A percentile compares a stretch with the other conserved stretches of the same genome.
phyloP scores from a whole-genome alignment of 192 early-diverging fungal genomes.

The Backusella psychrophila region DNA sequence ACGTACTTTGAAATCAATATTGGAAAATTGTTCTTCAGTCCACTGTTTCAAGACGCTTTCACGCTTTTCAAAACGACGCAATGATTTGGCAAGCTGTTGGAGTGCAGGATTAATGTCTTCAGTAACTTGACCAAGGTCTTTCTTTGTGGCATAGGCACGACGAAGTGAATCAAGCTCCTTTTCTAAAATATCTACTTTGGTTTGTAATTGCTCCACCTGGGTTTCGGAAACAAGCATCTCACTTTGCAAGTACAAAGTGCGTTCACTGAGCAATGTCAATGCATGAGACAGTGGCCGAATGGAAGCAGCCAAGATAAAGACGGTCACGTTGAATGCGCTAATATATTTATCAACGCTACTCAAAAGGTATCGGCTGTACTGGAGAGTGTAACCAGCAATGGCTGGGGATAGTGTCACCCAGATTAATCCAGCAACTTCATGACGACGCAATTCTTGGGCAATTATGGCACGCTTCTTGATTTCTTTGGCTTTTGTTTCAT shows the following conservation, averaged over 20 bases:
- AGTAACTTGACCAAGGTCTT: slow-evolving; percentile 46
- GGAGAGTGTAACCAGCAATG: slow-evolving; percentile 53
- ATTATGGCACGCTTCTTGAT: slow-evolving; percentile 27
- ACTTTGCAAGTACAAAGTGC: slow-evolving; percentile 52
- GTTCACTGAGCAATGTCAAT: slow-evolving; percentile 44
- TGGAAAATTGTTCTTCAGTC: slow-evolving; percentile 50
- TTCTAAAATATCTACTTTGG: slow-evolving; percentile 47
- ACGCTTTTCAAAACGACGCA: slow-evolving; percentile 56
- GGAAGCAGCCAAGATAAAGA: slow-evolving; percentile 56
- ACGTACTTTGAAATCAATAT: slow-evolving; percentile 49
- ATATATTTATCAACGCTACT: slow-evolving; percentile 54
- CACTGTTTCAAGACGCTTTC: slow-evolving; percentile 48
- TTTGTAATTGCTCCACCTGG: slow-evolving; percentile 46
- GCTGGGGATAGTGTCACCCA: slow-evolving; percentile 51
- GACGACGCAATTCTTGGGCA: slow-evolving; percentile 42
- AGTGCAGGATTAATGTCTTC: slow-evolving; percentile 51
- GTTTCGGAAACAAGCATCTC: slow-evolving; percentile 49
- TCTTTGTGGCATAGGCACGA: slow-evolving; percentile 54
- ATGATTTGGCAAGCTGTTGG: slow-evolving; percentile 49
- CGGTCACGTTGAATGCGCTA: slow-evolving; percentile 51
- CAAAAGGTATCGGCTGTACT: slow-evolving; percentile 50
- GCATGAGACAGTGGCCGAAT: slow-evolving; percentile 53
- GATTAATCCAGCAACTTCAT: slow-evolving; percentile 48
- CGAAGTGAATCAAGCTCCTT: slow-evolving; percentile 46
- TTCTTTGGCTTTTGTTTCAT: neutral